These are phyloP conservation scores for Solanum pennellii DNA, from an alignment of 257 asterid genomes.

Conservation along the genomic window DNA sequence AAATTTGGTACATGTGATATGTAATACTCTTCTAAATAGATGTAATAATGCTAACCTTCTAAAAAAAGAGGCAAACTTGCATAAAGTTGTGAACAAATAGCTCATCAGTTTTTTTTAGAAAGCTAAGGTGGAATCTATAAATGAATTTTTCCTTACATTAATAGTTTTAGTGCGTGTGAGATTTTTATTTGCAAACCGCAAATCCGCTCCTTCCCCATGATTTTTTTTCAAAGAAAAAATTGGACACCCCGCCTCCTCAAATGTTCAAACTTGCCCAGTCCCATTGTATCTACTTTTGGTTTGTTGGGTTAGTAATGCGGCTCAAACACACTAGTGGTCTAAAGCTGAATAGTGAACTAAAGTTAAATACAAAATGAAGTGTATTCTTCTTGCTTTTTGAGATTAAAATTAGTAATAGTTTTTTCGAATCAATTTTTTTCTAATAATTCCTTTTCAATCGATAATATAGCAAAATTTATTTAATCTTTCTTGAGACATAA, in stretches of 20 bases:
- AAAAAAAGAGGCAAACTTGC: not conserved
- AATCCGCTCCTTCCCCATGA: not conserved
- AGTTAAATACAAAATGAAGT: not conserved
- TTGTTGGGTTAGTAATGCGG: not conserved
- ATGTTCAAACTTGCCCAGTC: too few relatives aligned
- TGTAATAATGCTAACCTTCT: not conserved
- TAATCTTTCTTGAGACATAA: too few relatives aligned
- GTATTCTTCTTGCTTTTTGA: not conserved
- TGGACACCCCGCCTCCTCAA: too few relatives aligned
- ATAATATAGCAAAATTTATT: too few relatives aligned
- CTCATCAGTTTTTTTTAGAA: not conserved
- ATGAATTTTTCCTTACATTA: not conserved
- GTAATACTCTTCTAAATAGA: not conserved
- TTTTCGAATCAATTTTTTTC: too few relatives aligned
- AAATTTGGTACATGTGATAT: slow-evolving; percentile 16
- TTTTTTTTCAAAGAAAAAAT: not conserved
- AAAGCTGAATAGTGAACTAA: not conserved
- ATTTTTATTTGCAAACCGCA: not conserved
- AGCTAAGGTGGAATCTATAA: not conserved
- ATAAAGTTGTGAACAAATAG: not conserved
- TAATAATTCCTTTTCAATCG: too few relatives aligned
- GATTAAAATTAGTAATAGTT: too few relatives aligned
- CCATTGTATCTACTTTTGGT: too few relatives aligned
- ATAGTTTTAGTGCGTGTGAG: not conserved
- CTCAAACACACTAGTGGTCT: not conserved